Evolutionary conservation across 176 grass and related monocot species (phyloP), one percentile per base, ranked within the genome.

Genomic region (Melocanna baccifera): DNA sequence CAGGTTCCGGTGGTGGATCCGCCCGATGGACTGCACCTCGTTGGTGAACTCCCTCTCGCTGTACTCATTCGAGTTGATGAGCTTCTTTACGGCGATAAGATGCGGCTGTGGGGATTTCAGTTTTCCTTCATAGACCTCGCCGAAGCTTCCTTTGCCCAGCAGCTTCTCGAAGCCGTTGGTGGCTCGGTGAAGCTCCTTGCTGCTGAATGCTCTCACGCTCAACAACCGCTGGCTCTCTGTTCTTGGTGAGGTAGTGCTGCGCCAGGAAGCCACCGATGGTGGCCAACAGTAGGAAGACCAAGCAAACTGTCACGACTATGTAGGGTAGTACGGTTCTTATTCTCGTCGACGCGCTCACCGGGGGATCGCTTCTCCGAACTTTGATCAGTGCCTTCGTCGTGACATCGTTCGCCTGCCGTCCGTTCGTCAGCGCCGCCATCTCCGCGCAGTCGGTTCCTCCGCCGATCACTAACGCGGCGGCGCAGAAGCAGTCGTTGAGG

Each of bases 121-220:
- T 10, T 16, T 68, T 1, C 85, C 85, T 50, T 59, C 0, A 51
- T 82, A 87, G 0, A 77, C 86, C 64, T 76, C 63, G 2, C 71
- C 86, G 62, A 88, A 88, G 86, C 86, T 77, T 13, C 86, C 79
- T 83, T 52, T 83, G 2, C 86, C 86, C 0, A 88, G 64, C 2
- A 88, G 30, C 14, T 83, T 62, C 53, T 61, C 18, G 30, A 88
- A 88, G 71, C 86, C 79, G 10, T 88, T 53, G 41, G 86, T 88
- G 52, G 73, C 79, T 0, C 12, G 4, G 42, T 88, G 6, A 0
- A 88, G 86, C 72, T 88, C 72, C 43, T 83, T 88, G 29, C 72
- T 62, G 32, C 52, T 83, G 79, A 88, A 88, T 7, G 71, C 26
- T 69, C 72, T 69, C 29, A 83, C 41, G 22, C 11, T 41, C 34